Conservation (phyloP, 106 monocot species). For the Dendrobium chrysotoxum region DNA sequence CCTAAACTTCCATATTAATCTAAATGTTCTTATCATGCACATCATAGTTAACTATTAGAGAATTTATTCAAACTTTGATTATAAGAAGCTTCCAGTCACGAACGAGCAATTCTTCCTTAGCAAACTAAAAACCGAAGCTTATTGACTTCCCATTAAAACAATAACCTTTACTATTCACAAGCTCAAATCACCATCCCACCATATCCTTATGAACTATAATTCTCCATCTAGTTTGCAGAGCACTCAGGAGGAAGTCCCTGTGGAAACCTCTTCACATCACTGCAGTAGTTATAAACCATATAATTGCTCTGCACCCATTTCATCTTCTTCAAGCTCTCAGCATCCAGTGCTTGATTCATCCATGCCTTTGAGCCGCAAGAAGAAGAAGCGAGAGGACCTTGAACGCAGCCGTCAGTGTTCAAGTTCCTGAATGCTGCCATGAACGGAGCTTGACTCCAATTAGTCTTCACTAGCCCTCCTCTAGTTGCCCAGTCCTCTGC, state of each 20-base stretch:
- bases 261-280: constrained; percentile 17
- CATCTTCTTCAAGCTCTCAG: constrained; percentile 6
- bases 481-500: constrained; percentile 56
- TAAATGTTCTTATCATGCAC: no score
- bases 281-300: constrained; percentile 27
- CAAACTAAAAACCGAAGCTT: neutral
- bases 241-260: constrained; percentile 18
- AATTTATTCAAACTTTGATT: no score
- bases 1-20: no score
- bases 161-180: neutral
- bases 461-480: constrained; percentile 47
- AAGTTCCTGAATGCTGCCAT: constrained; percentile 23
- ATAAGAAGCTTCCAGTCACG: no score
- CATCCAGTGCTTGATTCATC: constrained; percentile 23
- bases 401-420: constrained; percentile 22
- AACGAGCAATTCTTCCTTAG: no score
- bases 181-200: neutral
- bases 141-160: neutral
- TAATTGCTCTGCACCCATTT: constrained; percentile 15
- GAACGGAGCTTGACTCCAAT: constrained; percentile 53
- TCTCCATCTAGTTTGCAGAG: neutral
- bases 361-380: constrained; percentile 9
- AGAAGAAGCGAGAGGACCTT: neutral
- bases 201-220: neutral
- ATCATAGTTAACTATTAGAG: no score